These are phyloP conservation scores for Coemansia sp. DNA, from an alignment of 192 early-diverging fungal genomes.

Conservation along the genomic window DNA sequence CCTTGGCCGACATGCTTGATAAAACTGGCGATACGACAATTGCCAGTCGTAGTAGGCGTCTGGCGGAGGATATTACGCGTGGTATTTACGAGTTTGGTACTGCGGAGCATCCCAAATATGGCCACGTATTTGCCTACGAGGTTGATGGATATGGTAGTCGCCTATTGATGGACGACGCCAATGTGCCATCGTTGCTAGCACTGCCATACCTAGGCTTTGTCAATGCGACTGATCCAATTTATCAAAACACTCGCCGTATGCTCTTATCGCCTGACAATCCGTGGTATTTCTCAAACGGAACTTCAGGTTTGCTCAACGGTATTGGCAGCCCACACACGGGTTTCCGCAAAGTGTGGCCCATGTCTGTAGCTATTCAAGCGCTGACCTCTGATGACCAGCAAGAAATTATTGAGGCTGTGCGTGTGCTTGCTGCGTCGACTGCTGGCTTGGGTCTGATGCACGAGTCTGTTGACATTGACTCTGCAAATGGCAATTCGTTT, in stretches of 20 bases:
- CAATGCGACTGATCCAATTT: conserved; percentile 44
- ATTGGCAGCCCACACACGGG: conserved; percentile 64
- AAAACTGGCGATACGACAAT: conserved; percentile 11
- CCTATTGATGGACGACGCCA: conserved; percentile 72
- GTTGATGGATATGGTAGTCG: conserved; percentile 65
- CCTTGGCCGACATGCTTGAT: conserved; percentile 46
- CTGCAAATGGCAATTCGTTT: conserved; percentile 23
- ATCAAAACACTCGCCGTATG: conserved; percentile 59
- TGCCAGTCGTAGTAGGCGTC: conserved; percentile 12
- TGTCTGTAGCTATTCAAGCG: conserved; percentile 58
- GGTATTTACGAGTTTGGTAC: conserved; percentile 58
- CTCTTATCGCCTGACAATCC: conserved; percentile 61
- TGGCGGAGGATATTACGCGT: conserved; percentile 55
- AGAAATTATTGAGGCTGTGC: conserved; percentile 49
- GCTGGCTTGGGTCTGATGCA: conserved; percentile 61
- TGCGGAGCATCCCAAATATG: conserved; percentile 54
- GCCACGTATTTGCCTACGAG: conserved; percentile 64
- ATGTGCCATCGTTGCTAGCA: conserved; percentile 61
- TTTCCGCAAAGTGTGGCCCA: conserved; percentile 62
- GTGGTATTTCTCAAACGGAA: conserved; percentile 62
- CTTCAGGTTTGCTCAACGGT: conserved; percentile 27
- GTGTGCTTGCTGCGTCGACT: conserved; percentile 48
- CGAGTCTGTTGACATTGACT: conserved; percentile 59
- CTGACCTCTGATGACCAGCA: conserved; percentile 43
- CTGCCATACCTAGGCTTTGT: conserved; percentile 64